A percentile compares a stretch with the other conserved stretches of the same genome.
Evolutionary conservation across 768 basidiomycete genomes (phyloP).

Genomic region (Boletus rufocinnamomeus): DNA sequence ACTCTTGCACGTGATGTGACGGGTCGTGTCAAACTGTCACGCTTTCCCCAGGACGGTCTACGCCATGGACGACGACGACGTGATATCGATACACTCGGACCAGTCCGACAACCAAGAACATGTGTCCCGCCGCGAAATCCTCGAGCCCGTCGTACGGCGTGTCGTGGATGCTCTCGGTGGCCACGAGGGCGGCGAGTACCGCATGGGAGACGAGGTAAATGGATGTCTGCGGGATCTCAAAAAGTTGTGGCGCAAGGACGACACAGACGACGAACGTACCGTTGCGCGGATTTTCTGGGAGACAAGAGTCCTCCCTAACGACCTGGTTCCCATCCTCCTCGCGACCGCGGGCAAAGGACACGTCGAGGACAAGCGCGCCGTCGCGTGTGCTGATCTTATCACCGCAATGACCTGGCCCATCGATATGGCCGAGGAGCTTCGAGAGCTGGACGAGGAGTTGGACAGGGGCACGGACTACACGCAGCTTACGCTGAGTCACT

Average conservation of each 20-base stretch:
- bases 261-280: slow-evolving; percentile 94
- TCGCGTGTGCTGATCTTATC: slow-evolving; percentile 85
- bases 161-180: slow-evolving; percentile 85
- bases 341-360: slow-evolving; percentile 75
- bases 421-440: slow-evolving; percentile 90
- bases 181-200: slow-evolving; percentile 62
- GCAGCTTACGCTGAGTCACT: slow-evolving; percentile 74
- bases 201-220: slow-evolving; percentile 77
- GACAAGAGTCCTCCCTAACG: slow-evolving; percentile 81
- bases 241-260: slow-evolving; percentile 94
- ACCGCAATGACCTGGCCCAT: slow-evolving; percentile 99
- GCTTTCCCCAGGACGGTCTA: not conserved
- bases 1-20: slow-evolving; percentile 32
- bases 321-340: slow-evolving; percentile 83
- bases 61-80: slow-evolving; percentile 35
- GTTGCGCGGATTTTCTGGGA: slow-evolving; percentile 93
- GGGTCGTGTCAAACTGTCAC: slow-evolving; percentile 27
- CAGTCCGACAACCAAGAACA: slow-evolving; percentile 32
- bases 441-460: slow-evolving; percentile 80
- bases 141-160: slow-evolving; percentile 67
- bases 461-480: slow-evolving; percentile 90
- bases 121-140: slow-evolving; percentile 49
- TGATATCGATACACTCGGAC: slow-evolving; percentile 36
- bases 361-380: slow-evolving; percentile 80
- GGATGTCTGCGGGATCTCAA: slow-evolving; percentile 94